A percentile compares a stretch with the other conserved stretches of the same genome.
Conservation (phyloP, 2,329 filamentous ascomycete genomes). For the Alternaria ethzedia region DNA sequence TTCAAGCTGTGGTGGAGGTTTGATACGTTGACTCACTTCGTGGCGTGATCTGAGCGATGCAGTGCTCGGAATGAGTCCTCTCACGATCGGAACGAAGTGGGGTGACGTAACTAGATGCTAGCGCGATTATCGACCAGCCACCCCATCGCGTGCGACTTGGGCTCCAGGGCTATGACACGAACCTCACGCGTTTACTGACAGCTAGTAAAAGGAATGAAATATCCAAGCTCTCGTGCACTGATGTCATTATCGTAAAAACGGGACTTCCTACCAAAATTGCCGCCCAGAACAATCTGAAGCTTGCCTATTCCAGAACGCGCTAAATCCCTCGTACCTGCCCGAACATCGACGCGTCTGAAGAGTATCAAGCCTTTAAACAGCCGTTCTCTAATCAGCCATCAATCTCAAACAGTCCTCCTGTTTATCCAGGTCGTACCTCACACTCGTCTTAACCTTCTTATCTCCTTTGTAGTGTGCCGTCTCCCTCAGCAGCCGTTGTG, state of each 20-base stretch:
- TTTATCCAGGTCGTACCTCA: not conserved
- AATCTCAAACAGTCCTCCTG: not conserved
- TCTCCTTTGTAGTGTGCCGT: not conserved
- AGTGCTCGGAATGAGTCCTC: conserved; percentile 15
- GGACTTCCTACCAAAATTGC: not conserved
- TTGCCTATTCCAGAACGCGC: not conserved
- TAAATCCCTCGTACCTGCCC: not conserved
- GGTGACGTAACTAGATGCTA: conserved; percentile 31
- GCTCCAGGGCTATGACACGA: not conserved
- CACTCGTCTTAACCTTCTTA: not conserved
- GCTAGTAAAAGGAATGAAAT: not conserved
- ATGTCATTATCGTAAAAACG: not conserved
- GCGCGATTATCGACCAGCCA: not conserved
- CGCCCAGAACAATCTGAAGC: not conserved
- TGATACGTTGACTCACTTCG: not conserved
- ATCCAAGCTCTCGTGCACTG: not conserved
- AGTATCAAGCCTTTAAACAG: not conserved
- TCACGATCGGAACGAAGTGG: conserved; percentile 31
- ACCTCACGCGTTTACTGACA: not conserved
- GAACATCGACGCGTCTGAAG: not conserved
- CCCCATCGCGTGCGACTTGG: not conserved
- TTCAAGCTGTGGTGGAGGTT: not conserved
- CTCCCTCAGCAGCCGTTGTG: not conserved
- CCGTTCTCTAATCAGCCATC: not conserved
- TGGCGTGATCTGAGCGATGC: conserved; percentile 18